Evolutionary conservation across 192 early-diverging fungal species (phyloP).

Genomic region (Pecoramyces ruminantium): DNA sequence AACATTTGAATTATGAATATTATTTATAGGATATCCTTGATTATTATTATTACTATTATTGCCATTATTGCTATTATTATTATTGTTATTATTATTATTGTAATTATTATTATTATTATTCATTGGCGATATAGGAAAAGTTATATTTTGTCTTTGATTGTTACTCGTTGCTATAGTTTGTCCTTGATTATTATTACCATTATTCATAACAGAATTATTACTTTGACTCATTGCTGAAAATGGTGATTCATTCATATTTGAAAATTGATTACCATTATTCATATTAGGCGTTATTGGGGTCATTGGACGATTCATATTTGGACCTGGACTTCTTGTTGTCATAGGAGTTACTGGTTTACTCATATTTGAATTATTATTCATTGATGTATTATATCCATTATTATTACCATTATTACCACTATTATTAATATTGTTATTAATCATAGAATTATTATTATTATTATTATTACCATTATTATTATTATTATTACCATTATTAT

Average conservation of each 20-base stretch:
- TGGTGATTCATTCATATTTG: too few relatives aligned
- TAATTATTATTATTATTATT: not conserved
- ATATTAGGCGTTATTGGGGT: too few relatives aligned
- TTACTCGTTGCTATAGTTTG: too few relatives aligned
- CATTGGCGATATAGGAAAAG: too few relatives aligned
- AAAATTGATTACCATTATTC: not conserved
- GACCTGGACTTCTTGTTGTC: too few relatives aligned
- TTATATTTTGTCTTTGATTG: too few relatives aligned
- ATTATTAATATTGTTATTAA: not conserved
- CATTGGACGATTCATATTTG: too few relatives aligned
- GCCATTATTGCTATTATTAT: not conserved
- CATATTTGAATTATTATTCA: too few relatives aligned
- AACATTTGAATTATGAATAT: not conserved
- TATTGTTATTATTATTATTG: not conserved
- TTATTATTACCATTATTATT: not conserved
- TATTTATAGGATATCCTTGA: not conserved
- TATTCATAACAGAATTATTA: not conserved
- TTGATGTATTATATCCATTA: not conserved
- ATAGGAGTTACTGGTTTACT: too few relatives aligned
- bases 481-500: not conserved
- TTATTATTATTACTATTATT: not conserved
- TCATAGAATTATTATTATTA: not conserved
- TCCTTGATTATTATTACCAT: not conserved
- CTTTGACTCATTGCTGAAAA: too few relatives aligned
- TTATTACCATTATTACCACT: not conserved